phyloP scores from a whole-genome alignment of 2,329 filamentous ascomycete species.

The Fusarium incarnatum region DNA sequence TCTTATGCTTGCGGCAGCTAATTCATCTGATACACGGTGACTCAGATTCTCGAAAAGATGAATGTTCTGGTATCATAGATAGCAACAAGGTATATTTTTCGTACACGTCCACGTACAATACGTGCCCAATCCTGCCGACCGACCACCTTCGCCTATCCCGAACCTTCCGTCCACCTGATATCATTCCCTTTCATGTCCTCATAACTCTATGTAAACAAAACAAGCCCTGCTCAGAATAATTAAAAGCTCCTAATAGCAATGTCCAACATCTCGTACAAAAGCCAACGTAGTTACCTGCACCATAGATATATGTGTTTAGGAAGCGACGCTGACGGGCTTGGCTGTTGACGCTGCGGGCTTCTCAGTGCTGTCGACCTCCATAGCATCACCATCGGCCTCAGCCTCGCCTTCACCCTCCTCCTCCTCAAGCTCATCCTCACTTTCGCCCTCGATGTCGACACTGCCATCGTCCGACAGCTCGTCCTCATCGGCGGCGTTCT shows the following conservation, averaged over 20 bases:
- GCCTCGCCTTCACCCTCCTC: slow-evolving; percentile 67
- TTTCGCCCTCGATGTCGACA: slow-evolving; percentile 83
- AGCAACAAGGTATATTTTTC: slow-evolving; percentile 16
- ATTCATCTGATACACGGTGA: background rate
- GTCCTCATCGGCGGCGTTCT: slow-evolving; percentile 69
- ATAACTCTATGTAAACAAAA: slow-evolving; percentile 47
- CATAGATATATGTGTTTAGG: slow-evolving; percentile 37
- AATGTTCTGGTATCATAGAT: slow-evolving; percentile 1
- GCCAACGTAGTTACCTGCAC: slow-evolving; percentile 13
- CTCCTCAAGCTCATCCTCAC: slow-evolving; percentile 76
- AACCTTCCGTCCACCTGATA: slow-evolving; percentile 37
- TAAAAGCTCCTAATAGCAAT: slow-evolving; percentile 36
- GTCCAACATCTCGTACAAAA: slow-evolving; percentile 34
- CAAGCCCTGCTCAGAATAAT: slow-evolving; percentile 30
- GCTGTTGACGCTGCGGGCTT: slow-evolving; percentile 50
- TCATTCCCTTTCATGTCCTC: slow-evolving; percentile 49
- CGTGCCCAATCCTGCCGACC: slow-evolving; percentile 20
- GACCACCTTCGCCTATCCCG: slow-evolving; percentile 29
- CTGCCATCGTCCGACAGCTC: slow-evolving; percentile 79
- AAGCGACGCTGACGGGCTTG: slow-evolving; percentile 53
- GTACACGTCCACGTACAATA: background rate
- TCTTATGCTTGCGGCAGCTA: background rate
- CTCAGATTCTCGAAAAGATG: background rate
- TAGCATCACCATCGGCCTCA: slow-evolving; percentile 56
- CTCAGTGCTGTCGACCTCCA: slow-evolving; percentile 62